Base-by-base conservation (phyloP, 2,329 filamentous ascomycete species). In the Fusarium nelsonii region DNA sequence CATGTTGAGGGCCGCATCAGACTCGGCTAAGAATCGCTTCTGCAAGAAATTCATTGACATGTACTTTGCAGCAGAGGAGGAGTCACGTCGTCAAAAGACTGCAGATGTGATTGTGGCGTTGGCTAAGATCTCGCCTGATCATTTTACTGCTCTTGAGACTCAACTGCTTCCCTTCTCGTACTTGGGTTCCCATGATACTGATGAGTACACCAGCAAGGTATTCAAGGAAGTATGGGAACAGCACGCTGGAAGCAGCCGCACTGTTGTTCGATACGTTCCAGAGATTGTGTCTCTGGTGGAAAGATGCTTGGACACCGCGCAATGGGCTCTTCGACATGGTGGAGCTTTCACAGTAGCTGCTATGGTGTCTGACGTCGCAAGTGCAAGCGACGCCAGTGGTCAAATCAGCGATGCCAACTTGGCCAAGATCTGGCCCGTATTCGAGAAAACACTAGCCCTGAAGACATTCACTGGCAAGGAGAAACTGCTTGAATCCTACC, bases 391-490 rank as follows among this genome's bases (percentile, higher is more conserved):
- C 12, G 80, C 83, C 51, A 83, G 84, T 7, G 87, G 86, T 0
- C 84, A 88, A 43, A 88, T 93, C 54, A 88, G 86, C 64, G 83
- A 85, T 18, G 75, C 83, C 4, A 88, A 90, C 40, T 83, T 92
- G 18, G 83, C 85, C 69, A 81, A 82, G 16, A 83, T 97, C 23
- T 99, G 95, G 95, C 92, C 92, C 0, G 87, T 91, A 3, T 84
- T 97, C 48, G 93, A 97, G 68, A 93, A 91, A 74, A 89, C 92
- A 2, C 81, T 98, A 40, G 87, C 89, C 4, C 89, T 97, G 14
- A 98, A 97, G 84, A 97, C 94, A 1, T 99, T 97, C 84, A 87
- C 91, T 1, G 93, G 93, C 23, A 99, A 99, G 77, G 94, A 97
- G 79, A 90, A 89, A 70, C 87, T 99, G 33, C 84, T 98, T 4